phyloP scores from a whole-genome alignment of 1,139 yeast species.

The Pichia kudriavzevii region DNA sequence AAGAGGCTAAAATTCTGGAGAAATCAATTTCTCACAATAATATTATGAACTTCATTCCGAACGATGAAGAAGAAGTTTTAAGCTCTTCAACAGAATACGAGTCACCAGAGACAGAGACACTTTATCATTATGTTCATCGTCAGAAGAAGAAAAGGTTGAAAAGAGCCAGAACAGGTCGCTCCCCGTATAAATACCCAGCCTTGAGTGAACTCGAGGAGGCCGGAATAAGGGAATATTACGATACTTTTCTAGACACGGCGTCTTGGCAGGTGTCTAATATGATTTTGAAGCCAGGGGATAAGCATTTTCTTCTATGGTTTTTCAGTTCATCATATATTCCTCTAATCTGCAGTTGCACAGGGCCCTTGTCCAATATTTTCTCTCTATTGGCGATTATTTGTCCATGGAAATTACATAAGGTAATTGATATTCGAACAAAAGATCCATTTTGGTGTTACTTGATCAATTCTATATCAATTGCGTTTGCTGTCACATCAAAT shows the following conservation, averaged over 20 bases:
- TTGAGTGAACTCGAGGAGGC: constrained; percentile 13
- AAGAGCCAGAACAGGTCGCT: too few species aligned
- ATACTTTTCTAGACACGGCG: constrained; percentile 20
- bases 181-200: too few species aligned
- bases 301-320: constrained; percentile 49
- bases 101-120: too few species aligned
- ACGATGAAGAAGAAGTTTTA: too few species aligned
- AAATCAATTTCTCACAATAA: too few species aligned
- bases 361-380: constrained; percentile 69
- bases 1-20: too few species aligned
- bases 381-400: constrained; percentile 67
- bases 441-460: constrained; percentile 41
- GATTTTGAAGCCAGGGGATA: constrained; percentile 40
- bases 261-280: constrained; percentile 26
- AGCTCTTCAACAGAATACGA: too few species aligned
- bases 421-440: constrained; percentile 24
- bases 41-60: too few species aligned
- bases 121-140: too few species aligned
- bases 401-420: constrained; percentile 46
- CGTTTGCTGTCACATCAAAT: constrained; percentile 60
- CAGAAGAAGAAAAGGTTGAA: too few species aligned
- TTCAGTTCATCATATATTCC: constrained; percentile 61
- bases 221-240: constrained; percentile 18
- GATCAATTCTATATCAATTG: constrained; percentile 55
- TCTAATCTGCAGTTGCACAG: constrained; percentile 64